Percentiles rank a stretch among this genome's conserved stretches.
phyloP scores from a whole-genome alignment of 192 early-diverging fungal genomes.

The Entomortierella chlamydospora region DNA sequence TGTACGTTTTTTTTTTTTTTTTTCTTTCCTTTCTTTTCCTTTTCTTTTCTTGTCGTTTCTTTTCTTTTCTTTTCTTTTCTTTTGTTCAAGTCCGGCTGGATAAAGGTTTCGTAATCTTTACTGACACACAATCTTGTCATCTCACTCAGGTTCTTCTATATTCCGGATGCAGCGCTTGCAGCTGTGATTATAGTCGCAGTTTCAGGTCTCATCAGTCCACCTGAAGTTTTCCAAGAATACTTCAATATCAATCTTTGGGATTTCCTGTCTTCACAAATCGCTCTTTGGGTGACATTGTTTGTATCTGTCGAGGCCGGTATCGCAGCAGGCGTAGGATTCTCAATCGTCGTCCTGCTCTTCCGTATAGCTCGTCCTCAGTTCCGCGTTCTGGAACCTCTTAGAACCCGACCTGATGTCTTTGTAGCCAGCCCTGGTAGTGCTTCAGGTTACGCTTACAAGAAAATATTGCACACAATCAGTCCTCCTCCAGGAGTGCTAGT shows the following conservation, averaged over 20 bases:
- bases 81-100: too few species aligned
- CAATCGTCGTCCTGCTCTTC: slow-evolving; percentile 77
- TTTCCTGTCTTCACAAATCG: slow-evolving; percentile 21
- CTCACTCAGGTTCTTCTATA: slow-evolving; percentile 85
- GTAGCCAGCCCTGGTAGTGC: background rate
- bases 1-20: too few species aligned
- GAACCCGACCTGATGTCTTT: slow-evolving; percentile 35
- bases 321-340: slow-evolving; percentile 75
- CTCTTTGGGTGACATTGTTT: slow-evolving; percentile 68
- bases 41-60: too few species aligned
- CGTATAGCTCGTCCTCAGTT: slow-evolving; percentile 75
- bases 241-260: slow-evolving; percentile 29
- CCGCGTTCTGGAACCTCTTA: slow-evolving; percentile 42
- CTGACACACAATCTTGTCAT: too few species aligned
- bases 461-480: slow-evolving; percentile 2
- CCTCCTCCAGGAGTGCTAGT: slow-evolving; percentile 73
- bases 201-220: slow-evolving; percentile 19
- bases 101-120: too few species aligned
- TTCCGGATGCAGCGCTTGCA: slow-evolving; percentile 79
- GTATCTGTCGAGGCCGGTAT: slow-evolving; percentile 73
- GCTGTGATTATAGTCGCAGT: slow-evolving; percentile 26
- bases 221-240: slow-evolving; percentile 12
- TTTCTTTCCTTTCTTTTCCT: too few species aligned
- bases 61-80: too few species aligned
- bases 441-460: background rate